Conservation (phyloP, 345 rosid genomes). For the Draba incana region DNA sequence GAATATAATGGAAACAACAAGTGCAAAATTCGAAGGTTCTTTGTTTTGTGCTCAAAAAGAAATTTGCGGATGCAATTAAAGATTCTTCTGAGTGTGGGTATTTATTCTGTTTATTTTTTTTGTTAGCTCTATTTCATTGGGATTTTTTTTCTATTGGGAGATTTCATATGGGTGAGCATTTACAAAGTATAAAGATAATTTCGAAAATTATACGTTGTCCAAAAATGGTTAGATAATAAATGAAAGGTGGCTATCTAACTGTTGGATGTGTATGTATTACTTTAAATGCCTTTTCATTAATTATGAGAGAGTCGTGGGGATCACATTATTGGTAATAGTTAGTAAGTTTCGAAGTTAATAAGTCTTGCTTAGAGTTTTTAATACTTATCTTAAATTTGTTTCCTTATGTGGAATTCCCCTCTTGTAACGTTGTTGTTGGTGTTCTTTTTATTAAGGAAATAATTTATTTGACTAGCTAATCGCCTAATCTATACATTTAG, state of each 20-base stretch:
- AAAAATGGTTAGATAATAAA: conserved; percentile 40
- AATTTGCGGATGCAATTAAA: conserved; percentile 18
- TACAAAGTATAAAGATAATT: conserved; percentile 24
- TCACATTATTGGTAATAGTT: conserved; percentile 27
- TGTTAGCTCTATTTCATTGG: neutral
- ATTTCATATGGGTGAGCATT: conserved; percentile 23
- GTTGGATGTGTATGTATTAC: conserved; percentile 31
- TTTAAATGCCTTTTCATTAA: conserved; percentile 29
- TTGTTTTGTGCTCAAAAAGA: neutral
- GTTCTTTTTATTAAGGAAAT: conserved; percentile 16
- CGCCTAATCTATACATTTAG: too few relatives aligned
- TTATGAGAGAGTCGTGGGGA: conserved; percentile 30
- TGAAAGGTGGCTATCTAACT: conserved; percentile 41
- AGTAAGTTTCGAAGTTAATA: conserved; percentile 2
- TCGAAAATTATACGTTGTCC: conserved; percentile 12
- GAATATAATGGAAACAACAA: conserved; percentile 12
- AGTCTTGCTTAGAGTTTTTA: conserved; percentile 14
- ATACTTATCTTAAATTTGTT: conserved; percentile 5
- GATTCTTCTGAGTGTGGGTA: conserved; percentile 27
- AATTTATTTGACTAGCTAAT: conserved; percentile 1
- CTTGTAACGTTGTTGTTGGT: conserved; percentile 8
- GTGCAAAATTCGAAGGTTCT: conserved; percentile 6
- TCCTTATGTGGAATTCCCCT: conserved; percentile 15
- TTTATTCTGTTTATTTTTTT: conserved; percentile 16
- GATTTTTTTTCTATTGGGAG: neutral